Base-by-base conservation (phyloP, 495 filamentous ascomycete genomes). In the Xylaria sp. region DNA sequence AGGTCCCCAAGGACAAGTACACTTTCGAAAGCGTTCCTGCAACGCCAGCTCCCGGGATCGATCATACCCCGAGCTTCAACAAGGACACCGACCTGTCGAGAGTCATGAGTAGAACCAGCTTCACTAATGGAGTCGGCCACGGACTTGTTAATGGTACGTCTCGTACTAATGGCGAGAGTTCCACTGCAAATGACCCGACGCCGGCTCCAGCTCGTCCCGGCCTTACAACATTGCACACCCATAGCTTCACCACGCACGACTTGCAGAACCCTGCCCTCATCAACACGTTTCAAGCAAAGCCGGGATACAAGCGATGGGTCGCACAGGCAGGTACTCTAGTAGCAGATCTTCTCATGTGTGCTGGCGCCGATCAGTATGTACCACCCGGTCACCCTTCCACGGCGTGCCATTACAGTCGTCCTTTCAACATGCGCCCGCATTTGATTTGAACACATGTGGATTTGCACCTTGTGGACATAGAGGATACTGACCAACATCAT, bases 221-320 rank as follows among this genome's bases (percentile, higher is more conserved):
- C 44, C 67, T 68, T 19, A 68, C 70, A 14, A 62, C 72, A 15
- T 72, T 71, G 33, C 75, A 75, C 14, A 67, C 63, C 4, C 79
- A 75, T 44, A 79, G 72, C 59, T 89, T 84, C 74, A 87, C 85
- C 43, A 85, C 87, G 19, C 86, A 90, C 72, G 86, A 91, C 72
- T 83, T 85, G 68, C 87, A 90, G 67, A 88, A 88, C 62, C 81
- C 82, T 12, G 85, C 83, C 37, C 80, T 85, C 55, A 72, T 84
- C n/a, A 82, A 79, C n/a, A 83, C 85, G 48, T 97, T 97, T 82
- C 84, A 92, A 72, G 91, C 93, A 0, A 93, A 93, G 73, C 93
- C 94, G 1, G 96, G 96, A 19, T 99, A 98, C 79, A 97, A 95
- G 82, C 93, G 97, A 84, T 98, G 97, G 96, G 94, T 99, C 73